Percentiles rank a stretch among this genome's conserved stretches.
Evolutionary conservation across 768 basidiomycete genomes (phyloP).

Genomic region (Rhizopogon vulgaris): DNA sequence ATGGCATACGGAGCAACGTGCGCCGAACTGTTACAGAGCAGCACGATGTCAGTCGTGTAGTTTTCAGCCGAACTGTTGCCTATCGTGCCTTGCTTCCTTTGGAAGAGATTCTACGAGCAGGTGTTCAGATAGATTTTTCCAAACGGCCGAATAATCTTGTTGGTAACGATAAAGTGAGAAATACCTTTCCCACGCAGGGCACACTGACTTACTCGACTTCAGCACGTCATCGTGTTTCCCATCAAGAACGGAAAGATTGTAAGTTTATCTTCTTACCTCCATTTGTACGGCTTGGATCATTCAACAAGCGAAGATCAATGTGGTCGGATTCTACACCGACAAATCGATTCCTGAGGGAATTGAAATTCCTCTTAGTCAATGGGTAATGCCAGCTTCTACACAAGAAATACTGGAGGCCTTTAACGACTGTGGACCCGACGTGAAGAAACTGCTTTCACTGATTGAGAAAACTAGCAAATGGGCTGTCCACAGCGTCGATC

Average conservation of each 20-base stretch:
- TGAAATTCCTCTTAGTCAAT: conserved; percentile 25
- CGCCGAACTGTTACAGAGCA: conserved; percentile 33
- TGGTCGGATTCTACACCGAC: conserved; percentile 38
- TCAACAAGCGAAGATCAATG: conserved; percentile 31
- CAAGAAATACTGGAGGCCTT: conserved; percentile 40
- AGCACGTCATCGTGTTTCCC: conserved; percentile 52
- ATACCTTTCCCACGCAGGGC: background rate
- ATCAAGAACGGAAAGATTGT: conserved; percentile 39
- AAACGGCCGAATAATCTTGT: conserved; percentile 35
- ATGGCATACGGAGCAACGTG: conserved; percentile 30
- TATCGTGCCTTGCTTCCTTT: conserved; percentile 43
- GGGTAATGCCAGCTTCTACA: conserved; percentile 36
- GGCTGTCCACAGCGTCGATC: conserved; percentile 44
- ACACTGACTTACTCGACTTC: background rate
- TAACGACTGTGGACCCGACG: conserved; percentile 43
- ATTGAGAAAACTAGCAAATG: conserved; percentile 43
- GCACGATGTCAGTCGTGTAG: conserved; percentile 18
- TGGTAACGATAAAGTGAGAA: conserved; percentile 38
- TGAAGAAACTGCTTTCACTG: conserved; percentile 32
- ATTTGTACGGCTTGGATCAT: background rate
- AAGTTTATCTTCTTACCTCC: conserved; percentile 5
- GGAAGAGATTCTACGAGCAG: conserved; percentile 33
- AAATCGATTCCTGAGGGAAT: conserved; percentile 21
- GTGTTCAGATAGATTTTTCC: conserved; percentile 35
- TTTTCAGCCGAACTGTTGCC: conserved; percentile 41